Percentiles rank a stretch among this genome's conserved stretches.
Conservation (phyloP, 2,329 filamentous ascomycete genomes). For the Trichoderma sp. region DNA sequence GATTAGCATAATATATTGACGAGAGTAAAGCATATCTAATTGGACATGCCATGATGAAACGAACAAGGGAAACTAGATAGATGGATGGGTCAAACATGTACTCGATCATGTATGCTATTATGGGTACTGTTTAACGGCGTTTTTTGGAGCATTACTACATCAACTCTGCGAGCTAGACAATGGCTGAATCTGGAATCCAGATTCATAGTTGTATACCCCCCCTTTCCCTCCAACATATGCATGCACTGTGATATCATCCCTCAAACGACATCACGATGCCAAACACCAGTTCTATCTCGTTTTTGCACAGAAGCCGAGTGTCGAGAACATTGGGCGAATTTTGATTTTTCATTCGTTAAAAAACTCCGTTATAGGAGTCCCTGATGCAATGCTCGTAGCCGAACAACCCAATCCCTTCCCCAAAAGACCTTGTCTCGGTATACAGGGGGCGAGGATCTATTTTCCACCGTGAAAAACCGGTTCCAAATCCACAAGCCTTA, state of each 20-base stretch:
- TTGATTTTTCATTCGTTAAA: conserved; percentile 41
- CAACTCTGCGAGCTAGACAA: conserved; percentile 13
- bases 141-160: conserved; percentile 20
- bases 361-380: conserved; percentile 41
- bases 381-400: conserved; percentile 44
- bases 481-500: conserved; percentile 35
- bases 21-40: conserved; percentile 1
- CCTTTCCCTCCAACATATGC: not conserved
- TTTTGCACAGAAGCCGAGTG: conserved; percentile 1
- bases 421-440: conserved; percentile 20
- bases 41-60: not conserved
- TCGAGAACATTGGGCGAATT: conserved; percentile 34
- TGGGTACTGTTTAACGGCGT: conserved; percentile 10
- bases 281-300: not conserved
- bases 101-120: conserved; percentile 10
- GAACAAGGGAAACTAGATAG: not conserved
- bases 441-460: conserved; percentile 23
- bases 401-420: conserved; percentile 35
- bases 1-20: conserved; percentile 8
- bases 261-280: not conserved
- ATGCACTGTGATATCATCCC: not conserved
- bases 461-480: conserved; percentile 27
- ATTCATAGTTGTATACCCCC: conserved; percentile 4
- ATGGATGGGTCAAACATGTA: conserved; percentile 1
- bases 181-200: not conserved